Evolutionary conservation across 2,329 filamentous ascomycete genomes (phyloP), one percentile per base, ranked within the genome.

Genomic region (Fusarium citri): DNA sequence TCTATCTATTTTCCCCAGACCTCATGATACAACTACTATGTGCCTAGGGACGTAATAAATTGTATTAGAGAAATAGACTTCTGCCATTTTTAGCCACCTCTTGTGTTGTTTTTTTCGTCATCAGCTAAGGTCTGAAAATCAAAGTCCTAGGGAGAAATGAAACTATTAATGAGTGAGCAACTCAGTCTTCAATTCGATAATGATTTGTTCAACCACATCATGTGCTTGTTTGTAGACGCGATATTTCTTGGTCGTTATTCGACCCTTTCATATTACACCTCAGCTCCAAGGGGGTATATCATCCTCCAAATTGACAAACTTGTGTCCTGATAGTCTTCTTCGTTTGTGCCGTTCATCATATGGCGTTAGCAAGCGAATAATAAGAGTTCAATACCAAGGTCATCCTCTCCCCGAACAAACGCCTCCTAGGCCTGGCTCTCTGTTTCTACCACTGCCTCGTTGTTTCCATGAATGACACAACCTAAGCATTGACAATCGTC

Each of bases 401-500:
- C 14, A 49, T 26, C 50, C 5, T 46, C 8, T 20, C 34, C 22
- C 23, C 15, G 18, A 6, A n/a, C 18, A 16, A 25, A 18, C 57
- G 48, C 41, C 30, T 51, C 37, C 34, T 61, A 68, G 42, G 37
- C 50, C 23, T 69, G 34, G 23, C 42, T 55, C 22, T 20, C 56
- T 47, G 46, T 37, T 53, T 69, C 65, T 28, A 31, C 28, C 7
- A 40, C 50, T 11, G 66, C 63, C 14, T 70, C 74, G 1, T 74
- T 70, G 47, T 78, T 79, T 53, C 79, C 80, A 57, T 89, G 87
- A 53, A 88, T 86, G 51, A 83, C 80, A 68, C 87, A 89, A 6
- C 87, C 87, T 4, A 88, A 77, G 68, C 87, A 89, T 64, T 85
- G 80, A 60, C 87, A 89, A 65, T 88, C 86, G 61, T 89, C 86